Evolutionary conservation across 805 yeast species (phyloP).

Genomic region (Ogataea henricii): DNA sequence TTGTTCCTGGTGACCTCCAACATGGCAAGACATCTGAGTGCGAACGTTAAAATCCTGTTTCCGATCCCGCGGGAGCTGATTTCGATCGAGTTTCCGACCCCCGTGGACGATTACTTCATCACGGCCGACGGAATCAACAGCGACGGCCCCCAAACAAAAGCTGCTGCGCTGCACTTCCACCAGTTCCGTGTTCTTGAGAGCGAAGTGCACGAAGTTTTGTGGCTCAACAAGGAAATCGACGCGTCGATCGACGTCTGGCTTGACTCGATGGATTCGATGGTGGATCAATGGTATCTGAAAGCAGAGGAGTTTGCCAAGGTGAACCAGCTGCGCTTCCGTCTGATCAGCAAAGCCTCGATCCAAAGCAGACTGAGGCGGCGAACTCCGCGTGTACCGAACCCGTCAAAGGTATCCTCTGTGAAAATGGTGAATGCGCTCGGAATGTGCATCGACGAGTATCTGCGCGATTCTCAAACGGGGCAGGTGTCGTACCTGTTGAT

Average conservation of each 20-base stretch:
- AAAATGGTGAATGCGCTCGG: slow-evolving; percentile 14
- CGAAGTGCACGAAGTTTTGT: slow-evolving; percentile 20
- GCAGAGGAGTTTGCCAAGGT: slow-evolving; percentile 22
- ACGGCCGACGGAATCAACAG: slow-evolving; percentile 12
- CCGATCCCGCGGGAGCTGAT: slow-evolving; percentile 15
- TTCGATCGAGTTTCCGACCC: slow-evolving; percentile 13
- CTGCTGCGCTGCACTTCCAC: slow-evolving; percentile 20
- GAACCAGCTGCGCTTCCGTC: slow-evolving; percentile 17
- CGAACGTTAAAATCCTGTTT: slow-evolving; percentile 12
- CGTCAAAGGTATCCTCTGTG: slow-evolving; percentile 13
- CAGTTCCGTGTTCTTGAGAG: slow-evolving; percentile 18
- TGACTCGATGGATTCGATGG: slow-evolving; percentile 14
- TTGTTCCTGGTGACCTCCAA: slow-evolving; percentile 14
- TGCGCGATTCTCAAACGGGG: slow-evolving; percentile 15
- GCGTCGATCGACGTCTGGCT: slow-evolving; percentile 13
- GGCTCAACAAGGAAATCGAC: slow-evolving; percentile 13
- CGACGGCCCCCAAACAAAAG: slow-evolving; percentile 19
- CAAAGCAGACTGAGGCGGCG: slow-evolving; percentile 17
- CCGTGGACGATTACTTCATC: slow-evolving; percentile 19
- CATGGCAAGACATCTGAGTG: slow-evolving; percentile 19
- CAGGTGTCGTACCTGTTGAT: slow-evolving; percentile 17
- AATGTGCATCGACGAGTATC: slow-evolving; percentile 17
- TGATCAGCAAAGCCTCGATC: slow-evolving; percentile 17
- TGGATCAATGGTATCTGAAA: slow-evolving; percentile 16
- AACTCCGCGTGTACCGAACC: slow-evolving; percentile 17